Percentiles rank a stretch among this genome's conserved stretches.
Conservation (phyloP, 78 protist genomes). For the Dictyostelium intermedium region DNA sequence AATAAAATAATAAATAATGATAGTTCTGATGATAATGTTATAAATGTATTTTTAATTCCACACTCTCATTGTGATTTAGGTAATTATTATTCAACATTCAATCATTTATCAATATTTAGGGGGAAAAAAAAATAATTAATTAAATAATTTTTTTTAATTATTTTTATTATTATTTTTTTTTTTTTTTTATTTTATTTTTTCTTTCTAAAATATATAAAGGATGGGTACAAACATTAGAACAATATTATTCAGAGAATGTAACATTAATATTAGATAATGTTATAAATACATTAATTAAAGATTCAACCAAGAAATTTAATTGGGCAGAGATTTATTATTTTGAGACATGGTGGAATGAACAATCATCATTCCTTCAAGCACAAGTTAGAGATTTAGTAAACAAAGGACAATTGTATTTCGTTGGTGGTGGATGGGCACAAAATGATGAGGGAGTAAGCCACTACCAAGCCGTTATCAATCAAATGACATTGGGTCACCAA, state of each 20-base stretch:
- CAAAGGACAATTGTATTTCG: conserved; percentile 27
- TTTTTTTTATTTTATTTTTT: background rate
- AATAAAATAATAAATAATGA: background rate
- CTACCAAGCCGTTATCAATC: conserved; percentile 67
- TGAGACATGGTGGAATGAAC: conserved; percentile 62
- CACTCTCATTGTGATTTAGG: conserved; percentile 37
- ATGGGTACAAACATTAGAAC: conserved; percentile 48
- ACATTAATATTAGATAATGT: conserved; percentile 26
- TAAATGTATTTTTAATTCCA: conserved; percentile 13
- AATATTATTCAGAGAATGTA: conserved; percentile 57
- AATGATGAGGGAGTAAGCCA: conserved; percentile 78
- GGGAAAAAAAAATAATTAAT: too few species aligned
- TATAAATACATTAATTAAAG: background rate
- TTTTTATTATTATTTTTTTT: background rate
- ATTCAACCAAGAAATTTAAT: conserved; percentile 48
- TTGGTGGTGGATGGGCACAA: conserved; percentile 80
- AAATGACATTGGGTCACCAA: conserved; percentile 78
- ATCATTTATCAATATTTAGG: too few species aligned
- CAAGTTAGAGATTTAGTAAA: conserved; percentile 41
- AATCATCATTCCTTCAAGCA: conserved; percentile 2
- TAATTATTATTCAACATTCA: background rate
- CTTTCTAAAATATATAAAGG: background rate
- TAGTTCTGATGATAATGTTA: background rate
- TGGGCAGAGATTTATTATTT: conserved; percentile 69
- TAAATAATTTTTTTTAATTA: too few species aligned